Conservation (phyloP, 345 rosid species). For the Gossypium raimondii region DNA sequence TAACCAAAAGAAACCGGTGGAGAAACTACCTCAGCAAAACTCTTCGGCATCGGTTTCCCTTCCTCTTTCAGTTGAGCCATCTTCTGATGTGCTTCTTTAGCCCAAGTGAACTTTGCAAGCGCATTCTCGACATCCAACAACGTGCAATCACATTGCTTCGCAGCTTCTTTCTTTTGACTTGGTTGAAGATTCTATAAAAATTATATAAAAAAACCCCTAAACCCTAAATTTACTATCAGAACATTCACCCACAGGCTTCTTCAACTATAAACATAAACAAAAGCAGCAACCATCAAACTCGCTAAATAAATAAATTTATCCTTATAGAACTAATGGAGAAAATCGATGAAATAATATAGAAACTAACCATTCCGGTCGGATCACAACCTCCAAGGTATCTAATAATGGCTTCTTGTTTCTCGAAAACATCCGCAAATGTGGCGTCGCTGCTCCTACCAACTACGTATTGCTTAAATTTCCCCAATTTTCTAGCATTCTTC, state of each 20-base stretch:
- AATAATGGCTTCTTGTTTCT: conserved; percentile 81
- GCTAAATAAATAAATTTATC: background rate
- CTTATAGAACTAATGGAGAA: background rate
- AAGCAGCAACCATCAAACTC: background rate
- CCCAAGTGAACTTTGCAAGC: conserved; percentile 82
- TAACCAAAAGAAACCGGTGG: background rate
- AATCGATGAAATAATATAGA: conserved; percentile 1
- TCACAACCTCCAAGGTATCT: conserved; percentile 66
- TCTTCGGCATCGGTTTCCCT: conserved; percentile 85
- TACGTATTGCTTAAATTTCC: conserved; percentile 67
- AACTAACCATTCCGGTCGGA: conserved; percentile 78
- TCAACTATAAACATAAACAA: background rate
- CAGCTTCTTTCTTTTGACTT: conserved; percentile 78
- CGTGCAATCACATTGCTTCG: conserved; percentile 71
- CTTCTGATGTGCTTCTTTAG: conserved; percentile 72
- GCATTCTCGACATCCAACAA: conserved; percentile 77
- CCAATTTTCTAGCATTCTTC: conserved; percentile 66
- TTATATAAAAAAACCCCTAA: conserved; percentile 23
- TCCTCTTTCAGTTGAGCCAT: conserved; percentile 60
- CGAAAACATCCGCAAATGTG: conserved; percentile 73
- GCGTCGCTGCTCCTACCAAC: conserved; percentile 93
- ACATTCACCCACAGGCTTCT: conserved; percentile 13
- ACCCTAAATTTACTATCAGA: conserved; percentile 41
- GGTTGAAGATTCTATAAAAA: conserved; percentile 77
- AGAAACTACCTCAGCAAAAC: conserved; percentile 67